Percentiles rank a stretch among this genome's conserved stretches.
Conservation (phyloP, 176 grass and related monocot genomes). For the Oryza brachyantha region DNA sequence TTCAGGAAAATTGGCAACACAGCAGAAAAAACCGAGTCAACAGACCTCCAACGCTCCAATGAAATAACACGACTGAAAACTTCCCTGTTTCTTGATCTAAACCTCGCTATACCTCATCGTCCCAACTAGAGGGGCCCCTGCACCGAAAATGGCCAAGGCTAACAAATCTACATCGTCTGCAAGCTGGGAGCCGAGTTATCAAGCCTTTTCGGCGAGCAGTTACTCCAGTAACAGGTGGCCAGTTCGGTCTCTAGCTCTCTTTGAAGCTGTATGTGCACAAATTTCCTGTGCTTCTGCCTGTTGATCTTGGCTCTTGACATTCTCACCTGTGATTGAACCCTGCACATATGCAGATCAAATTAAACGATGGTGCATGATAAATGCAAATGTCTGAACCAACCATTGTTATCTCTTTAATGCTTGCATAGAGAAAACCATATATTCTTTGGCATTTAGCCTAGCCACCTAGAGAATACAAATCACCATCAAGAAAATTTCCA, state of each 20-base stretch:
- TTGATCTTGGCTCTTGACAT: not conserved
- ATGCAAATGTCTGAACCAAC: constrained; percentile 19
- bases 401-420: not conserved
- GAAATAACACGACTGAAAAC: not conserved
- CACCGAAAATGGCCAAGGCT: constrained; percentile 23
- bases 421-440: not conserved
- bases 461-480: not conserved
- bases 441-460: not conserved
- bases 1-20: constrained; percentile 43
- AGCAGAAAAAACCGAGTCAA: constrained; percentile 13
- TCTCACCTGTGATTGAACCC: constrained; percentile 52
- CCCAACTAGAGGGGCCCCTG: constrained; percentile 23
- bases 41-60: constrained; percentile 3
- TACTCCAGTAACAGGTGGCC: constrained; percentile 5
- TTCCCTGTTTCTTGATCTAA: constrained; percentile 17
- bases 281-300: constrained; percentile 6
- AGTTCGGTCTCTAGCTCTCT: constrained; percentile 26
- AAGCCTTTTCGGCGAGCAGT: constrained; percentile 7
- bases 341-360: constrained; percentile 5
- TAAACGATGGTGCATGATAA: constrained; percentile 8
- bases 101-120: constrained; percentile 43
- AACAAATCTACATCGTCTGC: constrained; percentile 20
- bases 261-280: constrained; percentile 36
- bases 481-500: not conserved
- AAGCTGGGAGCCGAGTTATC: constrained; percentile 13